Base-by-base conservation (phyloP, 164 flowering plant genomes). In the Piper longum region DNA sequence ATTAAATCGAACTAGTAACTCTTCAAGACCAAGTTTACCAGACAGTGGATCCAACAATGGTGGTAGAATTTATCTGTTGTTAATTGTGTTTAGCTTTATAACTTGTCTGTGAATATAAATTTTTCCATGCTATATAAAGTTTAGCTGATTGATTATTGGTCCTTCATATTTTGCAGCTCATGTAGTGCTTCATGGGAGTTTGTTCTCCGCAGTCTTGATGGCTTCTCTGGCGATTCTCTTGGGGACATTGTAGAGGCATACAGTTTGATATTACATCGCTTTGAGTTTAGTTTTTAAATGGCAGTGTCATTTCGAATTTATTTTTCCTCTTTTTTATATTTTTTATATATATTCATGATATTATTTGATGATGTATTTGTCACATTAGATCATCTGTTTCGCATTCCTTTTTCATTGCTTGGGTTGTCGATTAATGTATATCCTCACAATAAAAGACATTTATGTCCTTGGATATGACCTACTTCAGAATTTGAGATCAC, bases 201-300 rank as follows among this genome's bases (percentile, higher is more conserved):
- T 18, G 41, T 2, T 57, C 41, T 4, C 60, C 4, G 4, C 60
- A 5, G 36, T 57, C 41, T 18, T 57, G 60, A 57, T 57, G 0
- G 3, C 36, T 57, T 57, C 60, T 41, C 60, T 57, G 12, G 60
- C 42, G 1, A 7, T 7, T 26, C 16, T 41, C 11, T 57, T 16
- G 4, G 36, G 60, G 60, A 7, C 36, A 26, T 26, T 41, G 48
- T 41, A 40, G 52, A 3, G 14, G 11, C 11, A 11, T 11, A 48
- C 14, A 48, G 3, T 12, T 12, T 48, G 14, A 5, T 48, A 48
- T 48, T 9, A 8, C 52, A 8, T 12, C 52, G 9, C 9, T 9
- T 5, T 48, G 14, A 39, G 91, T 91, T 0, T 78, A 78, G 4
- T 9, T 85, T 26, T 26, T 26, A 26, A 0, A 26, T 26, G 36